Evolutionary conservation across 2,329 filamentous ascomycete species (phyloP).

Genomic region (Dactylellina sp.): DNA sequence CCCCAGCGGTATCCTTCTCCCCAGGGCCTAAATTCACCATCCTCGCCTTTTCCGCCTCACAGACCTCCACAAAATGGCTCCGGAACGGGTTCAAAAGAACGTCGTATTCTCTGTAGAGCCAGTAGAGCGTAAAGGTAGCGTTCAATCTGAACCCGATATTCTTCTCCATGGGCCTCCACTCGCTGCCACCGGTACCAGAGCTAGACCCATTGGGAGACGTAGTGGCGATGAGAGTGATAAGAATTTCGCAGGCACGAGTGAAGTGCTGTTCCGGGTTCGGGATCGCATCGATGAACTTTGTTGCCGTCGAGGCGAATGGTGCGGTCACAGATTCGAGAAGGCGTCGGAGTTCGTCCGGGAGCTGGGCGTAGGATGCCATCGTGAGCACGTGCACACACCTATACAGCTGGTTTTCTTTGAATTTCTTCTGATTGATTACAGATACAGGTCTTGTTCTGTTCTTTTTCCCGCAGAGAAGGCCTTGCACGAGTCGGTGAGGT

Average conservation of each 20-base stretch:
- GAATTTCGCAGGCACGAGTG: slow-evolving; percentile 60
- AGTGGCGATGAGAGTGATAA: slow-evolving; percentile 58
- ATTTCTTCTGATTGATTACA: too few species aligned
- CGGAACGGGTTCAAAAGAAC: slow-evolving; percentile 59
- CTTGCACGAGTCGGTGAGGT: too few species aligned
- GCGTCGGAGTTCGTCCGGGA: slow-evolving; percentile 58
- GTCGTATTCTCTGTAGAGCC: slow-evolving; percentile 59
- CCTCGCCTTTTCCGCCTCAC: slow-evolving; percentile 51
- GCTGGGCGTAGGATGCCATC: slow-evolving; percentile 58
- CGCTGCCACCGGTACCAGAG: slow-evolving; percentile 7
- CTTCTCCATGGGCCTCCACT: slow-evolving; percentile 56
- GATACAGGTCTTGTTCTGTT: too few species aligned
- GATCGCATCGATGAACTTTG: slow-evolving; percentile 57
- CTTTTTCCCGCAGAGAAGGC: too few species aligned
- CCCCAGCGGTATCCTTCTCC: slow-evolving; percentile 43
- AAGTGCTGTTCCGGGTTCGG: slow-evolving; percentile 57
- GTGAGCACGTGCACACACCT: too few species aligned
- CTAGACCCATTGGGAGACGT: slow-evolving; percentile 19
- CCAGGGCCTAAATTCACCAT: background rate
- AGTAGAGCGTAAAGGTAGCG: slow-evolving; percentile 59
- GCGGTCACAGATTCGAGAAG: slow-evolving; percentile 56
- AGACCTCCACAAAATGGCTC: slow-evolving; percentile 59
- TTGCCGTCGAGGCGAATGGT: slow-evolving; percentile 57
- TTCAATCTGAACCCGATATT: slow-evolving; percentile 60
- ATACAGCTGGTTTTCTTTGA: background rate